phyloP scores from a whole-genome alignment of 495 filamentous ascomycete genomes.

The Apodospora peruviana region DNA sequence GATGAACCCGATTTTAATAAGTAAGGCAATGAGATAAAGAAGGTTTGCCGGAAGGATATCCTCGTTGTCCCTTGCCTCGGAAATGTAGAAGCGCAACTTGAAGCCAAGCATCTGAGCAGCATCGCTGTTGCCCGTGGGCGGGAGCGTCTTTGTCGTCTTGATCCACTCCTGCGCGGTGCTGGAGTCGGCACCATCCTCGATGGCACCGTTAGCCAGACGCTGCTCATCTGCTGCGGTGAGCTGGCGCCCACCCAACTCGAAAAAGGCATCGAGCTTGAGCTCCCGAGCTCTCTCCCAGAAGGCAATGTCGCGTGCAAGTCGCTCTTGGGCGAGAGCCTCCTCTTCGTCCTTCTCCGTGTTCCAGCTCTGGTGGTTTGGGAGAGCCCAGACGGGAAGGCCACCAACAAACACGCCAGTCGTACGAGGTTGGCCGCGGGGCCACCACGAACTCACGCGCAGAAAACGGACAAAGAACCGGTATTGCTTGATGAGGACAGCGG shows the following conservation, averaged over 20 bases:
- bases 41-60: slow-evolving; percentile 84
- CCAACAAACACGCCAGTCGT: slow-evolving; percentile 30
- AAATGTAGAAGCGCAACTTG: slow-evolving; percentile 91
- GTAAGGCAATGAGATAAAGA: slow-evolving; percentile 79
- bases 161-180: slow-evolving; percentile 65
- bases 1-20: slow-evolving; percentile 97
- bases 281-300: slow-evolving; percentile 82
- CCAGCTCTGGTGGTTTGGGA: slow-evolving; percentile 59
- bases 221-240: slow-evolving; percentile 45
- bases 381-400: slow-evolving; percentile 75
- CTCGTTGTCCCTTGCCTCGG: slow-evolving; percentile 55
- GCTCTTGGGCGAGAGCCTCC: slow-evolving; percentile 40
- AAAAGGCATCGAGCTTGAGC: slow-evolving; percentile 76
- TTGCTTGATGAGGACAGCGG: slow-evolving; percentile 40
- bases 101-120: slow-evolving; percentile 95
- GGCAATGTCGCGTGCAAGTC: slow-evolving; percentile 56
- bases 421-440: slow-evolving; percentile 62
- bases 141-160: slow-evolving; percentile 68
- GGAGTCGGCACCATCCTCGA: slow-evolving; percentile 35
- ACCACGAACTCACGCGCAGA: slow-evolving; percentile 89
- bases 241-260: slow-evolving; percentile 67
- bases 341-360: slow-evolving; percentile 60
- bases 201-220: slow-evolving; percentile 38
- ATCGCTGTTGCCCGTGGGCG: slow-evolving; percentile 78
- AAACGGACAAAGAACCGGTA: slow-evolving; percentile 91